These are phyloP conservation scores for Senecio squalidus DNA, from an alignment of 140 eudicot species.

Conservation along the genomic window DNA sequence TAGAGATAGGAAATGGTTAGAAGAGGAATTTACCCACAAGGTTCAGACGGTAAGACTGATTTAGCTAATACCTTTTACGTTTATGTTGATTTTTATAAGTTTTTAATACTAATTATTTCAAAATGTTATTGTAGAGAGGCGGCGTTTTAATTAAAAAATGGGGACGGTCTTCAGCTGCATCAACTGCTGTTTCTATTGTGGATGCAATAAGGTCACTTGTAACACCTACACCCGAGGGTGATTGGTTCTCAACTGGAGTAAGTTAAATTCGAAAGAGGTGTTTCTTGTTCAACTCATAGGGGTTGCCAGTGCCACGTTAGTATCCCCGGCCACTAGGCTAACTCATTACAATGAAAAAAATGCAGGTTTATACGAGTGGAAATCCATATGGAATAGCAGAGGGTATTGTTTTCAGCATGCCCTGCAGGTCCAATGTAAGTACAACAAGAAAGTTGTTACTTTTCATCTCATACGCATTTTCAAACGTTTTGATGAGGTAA, in stretches of 20 bases:
- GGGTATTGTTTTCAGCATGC: constrained; percentile 94
- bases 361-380: constrained; percentile 82
- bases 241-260: constrained; percentile 98
- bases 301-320: too few relatives aligned
- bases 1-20: constrained; percentile 87
- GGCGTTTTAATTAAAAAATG: constrained; percentile 85
- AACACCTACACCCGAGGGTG: constrained; percentile 94
- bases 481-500: neutral
- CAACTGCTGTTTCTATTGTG: constrained; percentile 93
- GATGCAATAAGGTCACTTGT: constrained; percentile 92
- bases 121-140: constrained; percentile 69
- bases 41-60: constrained; percentile 69
- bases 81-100: neutral
- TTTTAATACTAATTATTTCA: neutral
- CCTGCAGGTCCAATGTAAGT: constrained; percentile 86
- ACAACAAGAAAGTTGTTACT: neutral
- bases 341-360: constrained; percentile 4
- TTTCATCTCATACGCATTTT: neutral
- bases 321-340: neutral
- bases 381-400: constrained; percentile 98
- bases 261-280: too few relatives aligned
- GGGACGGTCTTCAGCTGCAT: constrained; percentile 99
- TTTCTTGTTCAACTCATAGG: too few relatives aligned
- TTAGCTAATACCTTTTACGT: neutral
- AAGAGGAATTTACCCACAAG: constrained; percentile 79